Base-by-base conservation (phyloP, 148 eudicot genomes). In the Persicaria maculosa region DNA sequence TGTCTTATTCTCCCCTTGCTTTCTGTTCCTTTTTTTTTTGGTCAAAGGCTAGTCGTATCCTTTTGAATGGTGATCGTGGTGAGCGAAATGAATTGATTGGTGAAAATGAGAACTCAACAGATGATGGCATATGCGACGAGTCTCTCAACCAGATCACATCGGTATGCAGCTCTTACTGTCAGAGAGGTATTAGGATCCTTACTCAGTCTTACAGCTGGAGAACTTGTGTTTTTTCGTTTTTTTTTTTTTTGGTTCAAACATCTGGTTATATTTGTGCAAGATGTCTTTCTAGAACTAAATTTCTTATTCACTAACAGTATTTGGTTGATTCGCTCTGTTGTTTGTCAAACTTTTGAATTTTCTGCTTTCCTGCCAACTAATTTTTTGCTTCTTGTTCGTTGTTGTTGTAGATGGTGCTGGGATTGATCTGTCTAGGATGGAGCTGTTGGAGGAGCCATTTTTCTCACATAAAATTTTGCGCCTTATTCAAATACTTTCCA, bases 401-500 rank as follows among this genome's bases (percentile, higher is more conserved):
- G 62, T 78, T 81, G 46, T 50, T 64, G 50, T 77, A 84, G 97
- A 89, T 78, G 87, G 80, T 75, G 70, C 10, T 22, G 78, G 77
- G 79, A 77, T 84, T 65, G 88, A 86, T 79, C 57, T 89, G 75
- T 84, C 88, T 67, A 16, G 47, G 31, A 50, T 71, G 71, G 83
- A 85, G 77, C 81, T 79, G 79, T 75, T 95, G 64, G 75, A 74
- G 82, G 97, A 92, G 89, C 97, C 99, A 46, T 81, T 77, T 82
- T 88, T 90, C 82, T 96, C 97, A 9, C 82, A 79, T 72, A 96
- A 96, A 89, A 80, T 92, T 72, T 82, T 85, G 73, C 71, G 76
- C 59, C 97, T 96, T 74, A 76, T 92, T 79, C 90, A 75, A 73
- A 83, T 96, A 77, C 86, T 95, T 73, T 90, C 92, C 68, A 85